Percentiles rank a stretch among this genome's conserved stretches.
These are phyloP conservation scores for Flaveria sonorensis DNA, from an alignment of 129 eudicot genomes.

Conservation along the genomic window DNA sequence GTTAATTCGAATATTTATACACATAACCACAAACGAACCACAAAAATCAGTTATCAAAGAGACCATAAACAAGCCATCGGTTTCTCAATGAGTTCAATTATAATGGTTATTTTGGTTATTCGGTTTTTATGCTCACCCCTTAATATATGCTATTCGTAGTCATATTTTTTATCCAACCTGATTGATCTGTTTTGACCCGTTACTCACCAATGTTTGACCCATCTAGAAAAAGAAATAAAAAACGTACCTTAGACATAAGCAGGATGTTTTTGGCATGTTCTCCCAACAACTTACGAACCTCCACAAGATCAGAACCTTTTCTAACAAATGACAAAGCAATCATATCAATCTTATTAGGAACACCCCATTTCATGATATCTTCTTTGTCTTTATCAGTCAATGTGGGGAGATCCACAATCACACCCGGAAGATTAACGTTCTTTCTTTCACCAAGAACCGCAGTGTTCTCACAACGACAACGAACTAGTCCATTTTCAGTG, in stretches of 20 bases:
- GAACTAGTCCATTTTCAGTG: constrained; percentile 53
- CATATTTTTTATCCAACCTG: background rate
- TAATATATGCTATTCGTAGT: background rate
- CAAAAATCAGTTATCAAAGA: no score
- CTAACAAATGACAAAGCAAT: constrained; percentile 68
- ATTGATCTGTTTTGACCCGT: background rate
- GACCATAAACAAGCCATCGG: no score
- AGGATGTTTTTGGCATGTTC: constrained; percentile 58
- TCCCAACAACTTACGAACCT: constrained; percentile 66
- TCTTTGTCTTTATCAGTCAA: constrained; percentile 72
- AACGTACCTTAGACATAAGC: constrained; percentile 71
- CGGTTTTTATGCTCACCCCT: no score
- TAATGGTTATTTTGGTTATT: no score
- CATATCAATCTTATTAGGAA: constrained; percentile 68
- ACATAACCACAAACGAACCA: background rate
- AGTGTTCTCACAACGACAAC: constrained; percentile 76
- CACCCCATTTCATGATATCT: constrained; percentile 76
- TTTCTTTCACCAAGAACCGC: constrained; percentile 77
- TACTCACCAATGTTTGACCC: background rate
- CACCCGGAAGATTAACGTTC: constrained; percentile 79
- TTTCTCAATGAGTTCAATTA: no score
- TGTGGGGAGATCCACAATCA: constrained; percentile 69
- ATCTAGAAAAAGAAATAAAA: background rate
- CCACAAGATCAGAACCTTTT: constrained; percentile 70
- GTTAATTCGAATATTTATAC: no score